Evolutionary conservation across 2,329 filamentous ascomycete species (phyloP), one percentile per base, ranked within the genome.

Genomic region (Cryphonectria japonica): DNA sequence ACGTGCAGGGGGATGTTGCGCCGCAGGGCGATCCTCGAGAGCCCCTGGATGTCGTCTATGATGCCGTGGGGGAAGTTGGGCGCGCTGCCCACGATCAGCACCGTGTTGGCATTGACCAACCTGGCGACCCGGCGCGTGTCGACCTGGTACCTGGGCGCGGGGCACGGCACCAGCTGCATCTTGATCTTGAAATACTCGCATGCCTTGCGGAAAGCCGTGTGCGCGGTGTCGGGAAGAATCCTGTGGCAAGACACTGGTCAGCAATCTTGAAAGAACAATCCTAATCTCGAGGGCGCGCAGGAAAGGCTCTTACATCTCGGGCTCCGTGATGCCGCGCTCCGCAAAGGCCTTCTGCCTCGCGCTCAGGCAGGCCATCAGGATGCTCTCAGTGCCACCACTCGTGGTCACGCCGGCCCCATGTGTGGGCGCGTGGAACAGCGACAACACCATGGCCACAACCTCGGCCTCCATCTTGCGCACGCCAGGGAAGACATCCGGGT

Each of bases 391-490:
- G 65, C 96, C 96, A 73, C 96, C 96, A 73, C 92, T 93, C 1
- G 96, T 98, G 22, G 93, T 94, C 13, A 96, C 94, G 73, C 96
- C 96, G 6, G 93, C 95, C 41, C 91, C 93, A 69, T 90, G 91
- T n/a, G 90, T 84, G 3, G 96, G 96, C 11, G 92, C 94, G 80
- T 97, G 93, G 85, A 98, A 99, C 80, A 99, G 84, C 61, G 89
- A 88, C 73, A 97, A 84, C 41, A 97, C 94, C 95, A 99, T 99
- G 75, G 95, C 92, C 67, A 99, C 96, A 73, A 99, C 86, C 84
- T 99, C 96, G 61, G 96, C 95, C 85, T 99, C 96, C 96, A 99
- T 99, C 88, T 99, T 99, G 77, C 96, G 87, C 67, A 99, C 95
- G 39, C 95, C 96, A 22, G 96, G 96, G 83, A 99, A 99, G 60